Base-by-base conservation (phyloP, 352 stramenopile species). In the Phytopythium delawarense region DNA sequence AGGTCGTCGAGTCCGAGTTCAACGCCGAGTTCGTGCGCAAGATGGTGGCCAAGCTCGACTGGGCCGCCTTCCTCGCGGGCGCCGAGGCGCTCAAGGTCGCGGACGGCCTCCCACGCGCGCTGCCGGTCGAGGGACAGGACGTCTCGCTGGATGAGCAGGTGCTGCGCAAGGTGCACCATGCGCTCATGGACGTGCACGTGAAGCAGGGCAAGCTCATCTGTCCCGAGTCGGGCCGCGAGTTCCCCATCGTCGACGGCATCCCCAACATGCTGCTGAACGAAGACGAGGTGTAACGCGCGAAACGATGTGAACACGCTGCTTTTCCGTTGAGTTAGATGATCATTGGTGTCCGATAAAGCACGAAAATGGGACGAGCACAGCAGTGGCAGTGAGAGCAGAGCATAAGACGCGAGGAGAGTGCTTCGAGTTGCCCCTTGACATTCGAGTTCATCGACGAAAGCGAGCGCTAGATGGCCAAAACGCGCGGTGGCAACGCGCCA, bases 201-300 rank as follows among this genome's bases (percentile, higher is more conserved):
- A 88, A 98, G 65, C 91, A 99, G 67, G 97, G 97, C 35, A 87
- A 87, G 56, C 84, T 99, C 37, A 70, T 99, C 13, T 99, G 97
- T 67, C 96, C 97, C 16, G 94, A 99, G 80, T 98, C 96, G 18
- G 94, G 93, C 32, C 87, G 97, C 18, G 89, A 92, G 58, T 99
- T 99, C 76, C 88, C 94, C 21, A 97, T 99, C 57, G 90, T 97
- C 54, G 92, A 99, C 60, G 87, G 95, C 61, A 99, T 99, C 71
- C 96, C 97, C 9, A 99, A 99, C 80, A 99, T 99, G 96, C 88
- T 99, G 46, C 65, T 96, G 63, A 84, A 87, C 53, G 88, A 96
- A 65, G 88, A 96, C 63, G 88, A 96, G 68, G 84, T 96, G n/a
- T 96, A 85, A 72, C 37, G 35, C 54, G 7, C 39, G 13, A 6